phyloP scores from a whole-genome alignment of 192 early-diverging fungal species.

The Allomyces arbusculus region DNA sequence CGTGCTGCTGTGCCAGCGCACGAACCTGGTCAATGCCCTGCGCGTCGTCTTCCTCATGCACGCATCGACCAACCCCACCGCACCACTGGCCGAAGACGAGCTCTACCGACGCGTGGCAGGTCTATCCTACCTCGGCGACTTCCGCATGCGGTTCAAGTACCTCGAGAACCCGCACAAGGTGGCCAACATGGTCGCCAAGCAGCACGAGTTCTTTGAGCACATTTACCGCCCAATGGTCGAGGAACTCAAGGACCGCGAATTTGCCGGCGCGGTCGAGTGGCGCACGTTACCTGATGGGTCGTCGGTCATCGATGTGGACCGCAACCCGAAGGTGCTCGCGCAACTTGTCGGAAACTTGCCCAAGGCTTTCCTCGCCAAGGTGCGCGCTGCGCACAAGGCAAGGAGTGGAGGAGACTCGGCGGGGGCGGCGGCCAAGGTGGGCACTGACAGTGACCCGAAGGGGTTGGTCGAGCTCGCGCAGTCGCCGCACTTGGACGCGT shows the following conservation, averaged over 20 bases:
- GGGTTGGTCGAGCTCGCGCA: not conserved
- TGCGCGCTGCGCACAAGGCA: not conserved
- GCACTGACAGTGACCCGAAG: not conserved
- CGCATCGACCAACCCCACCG: not conserved
- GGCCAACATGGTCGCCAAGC: slow-evolving; percentile 73
- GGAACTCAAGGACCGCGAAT: slow-evolving; percentile 3
- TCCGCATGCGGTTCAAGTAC: slow-evolving; percentile 52
- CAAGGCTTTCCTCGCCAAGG: not conserved
- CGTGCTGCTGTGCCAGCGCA: slow-evolving; percentile 51
- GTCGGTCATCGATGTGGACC: too few species aligned
- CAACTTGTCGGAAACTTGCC: not conserved
- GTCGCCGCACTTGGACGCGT: not conserved
- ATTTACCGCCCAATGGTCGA: slow-evolving; percentile 30
- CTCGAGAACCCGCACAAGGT: slow-evolving; percentile 95
- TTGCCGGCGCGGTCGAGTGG: not conserved
- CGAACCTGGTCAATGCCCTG: slow-evolving; percentile 69
- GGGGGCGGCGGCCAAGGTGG: not conserved
- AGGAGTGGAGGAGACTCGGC: not conserved
- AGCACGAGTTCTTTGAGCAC: slow-evolving; percentile 33
- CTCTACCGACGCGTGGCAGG: slow-evolving; percentile 63
- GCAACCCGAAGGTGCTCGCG: not conserved
- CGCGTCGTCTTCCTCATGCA: slow-evolving; percentile 53
- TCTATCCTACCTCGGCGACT: slow-evolving; percentile 79
- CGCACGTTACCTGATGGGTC: not conserved
- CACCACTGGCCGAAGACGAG: slow-evolving; percentile 50